phyloP scores from a whole-genome alignment of 2,329 filamentous ascomycete genomes.

The Madurella fahalii region DNA sequence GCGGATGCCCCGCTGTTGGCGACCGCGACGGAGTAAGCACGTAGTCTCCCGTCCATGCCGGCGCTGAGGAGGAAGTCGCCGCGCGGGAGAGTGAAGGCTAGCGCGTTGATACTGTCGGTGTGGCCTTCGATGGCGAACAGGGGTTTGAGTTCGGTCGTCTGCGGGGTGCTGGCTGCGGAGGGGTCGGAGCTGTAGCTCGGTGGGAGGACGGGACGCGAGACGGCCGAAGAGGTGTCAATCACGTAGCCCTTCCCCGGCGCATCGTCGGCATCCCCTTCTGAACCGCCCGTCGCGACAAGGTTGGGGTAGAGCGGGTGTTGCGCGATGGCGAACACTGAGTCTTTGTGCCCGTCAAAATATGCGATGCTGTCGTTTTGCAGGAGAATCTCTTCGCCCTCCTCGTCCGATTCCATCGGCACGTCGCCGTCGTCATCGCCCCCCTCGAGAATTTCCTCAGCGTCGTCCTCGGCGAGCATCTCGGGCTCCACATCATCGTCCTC shows the following conservation, averaged over 20 bases:
- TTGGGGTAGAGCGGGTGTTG: slow-evolving; percentile 78
- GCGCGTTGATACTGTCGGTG: slow-evolving; percentile 82
- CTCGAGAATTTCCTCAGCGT: slow-evolving; percentile 70
- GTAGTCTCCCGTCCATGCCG: slow-evolving; percentile 79
- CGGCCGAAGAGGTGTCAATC: slow-evolving; percentile 67
- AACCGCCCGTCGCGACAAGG: slow-evolving; percentile 82
- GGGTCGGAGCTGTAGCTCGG: slow-evolving; percentile 68
- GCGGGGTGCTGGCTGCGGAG: slow-evolving; percentile 40
- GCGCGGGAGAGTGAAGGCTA: slow-evolving; percentile 76
- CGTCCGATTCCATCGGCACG: slow-evolving; percentile 73
- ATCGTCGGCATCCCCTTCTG: slow-evolving; percentile 55
- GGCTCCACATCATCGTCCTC: slow-evolving; percentile 59
- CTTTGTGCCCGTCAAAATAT: slow-evolving; percentile 85
- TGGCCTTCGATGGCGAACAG: slow-evolving; percentile 82
- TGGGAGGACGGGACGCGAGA: slow-evolving; percentile 65
- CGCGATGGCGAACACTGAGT: slow-evolving; percentile 92
- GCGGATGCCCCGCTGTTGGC: slow-evolving; percentile 36
- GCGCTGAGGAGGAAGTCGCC: slow-evolving; percentile 85
- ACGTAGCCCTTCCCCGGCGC: slow-evolving; percentile 78
- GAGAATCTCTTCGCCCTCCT: slow-evolving; percentile 62
- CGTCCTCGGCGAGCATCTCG: slow-evolving; percentile 70
- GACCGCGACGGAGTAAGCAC: slow-evolving; percentile 59
- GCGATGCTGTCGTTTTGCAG: slow-evolving; percentile 90
- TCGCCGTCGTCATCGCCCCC: slow-evolving; percentile 47
- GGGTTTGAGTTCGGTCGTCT: slow-evolving; percentile 56